Evolutionary conservation across 176 grass and related monocot species (phyloP).

Genomic region (Elymus sibiricus): DNA sequence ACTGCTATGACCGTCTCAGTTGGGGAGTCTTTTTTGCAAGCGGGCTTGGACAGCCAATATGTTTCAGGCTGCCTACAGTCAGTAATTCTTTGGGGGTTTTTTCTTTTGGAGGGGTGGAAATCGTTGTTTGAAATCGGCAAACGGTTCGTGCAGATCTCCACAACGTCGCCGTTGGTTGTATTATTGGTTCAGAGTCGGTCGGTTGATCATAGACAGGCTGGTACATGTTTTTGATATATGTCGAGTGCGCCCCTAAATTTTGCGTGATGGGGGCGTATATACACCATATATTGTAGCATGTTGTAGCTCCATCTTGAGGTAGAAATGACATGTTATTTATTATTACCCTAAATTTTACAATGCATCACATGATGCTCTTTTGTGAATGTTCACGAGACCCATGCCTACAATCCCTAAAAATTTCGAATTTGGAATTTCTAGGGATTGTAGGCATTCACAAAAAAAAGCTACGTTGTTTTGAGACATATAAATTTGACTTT

Average conservation of each 20-base stretch:
- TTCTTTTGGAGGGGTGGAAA: constrained; percentile 8
- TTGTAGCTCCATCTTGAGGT: constrained; percentile 15
- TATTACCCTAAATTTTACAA: neutral
- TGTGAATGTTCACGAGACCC: too few relatives aligned
- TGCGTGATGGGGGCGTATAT: constrained; percentile 38
- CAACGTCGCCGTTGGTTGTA: constrained; percentile 5
- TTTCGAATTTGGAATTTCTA: too few relatives aligned
- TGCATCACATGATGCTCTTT: too few relatives aligned
- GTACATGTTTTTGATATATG: constrained; percentile 5
- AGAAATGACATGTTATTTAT: neutral
- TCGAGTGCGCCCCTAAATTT: constrained; percentile 39
- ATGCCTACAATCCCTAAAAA: too few relatives aligned
- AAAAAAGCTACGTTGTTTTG: too few relatives aligned
- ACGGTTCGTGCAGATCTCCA: constrained; percentile 2
- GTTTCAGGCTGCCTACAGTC: constrained; percentile 32
- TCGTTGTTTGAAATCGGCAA: constrained; percentile 6
- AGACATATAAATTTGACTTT: too few relatives aligned
- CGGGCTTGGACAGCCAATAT: neutral
- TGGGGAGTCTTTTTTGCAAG: neutral
- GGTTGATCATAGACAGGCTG: neutral
- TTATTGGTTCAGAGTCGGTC: neutral
- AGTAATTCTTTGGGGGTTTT: neutral
- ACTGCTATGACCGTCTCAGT: neutral
- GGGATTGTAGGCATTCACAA: too few relatives aligned
- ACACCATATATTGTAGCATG: constrained; percentile 22